Base-by-base conservation (phyloP, 306 rosid genomes). In the Prunus fruticosa region DNA sequence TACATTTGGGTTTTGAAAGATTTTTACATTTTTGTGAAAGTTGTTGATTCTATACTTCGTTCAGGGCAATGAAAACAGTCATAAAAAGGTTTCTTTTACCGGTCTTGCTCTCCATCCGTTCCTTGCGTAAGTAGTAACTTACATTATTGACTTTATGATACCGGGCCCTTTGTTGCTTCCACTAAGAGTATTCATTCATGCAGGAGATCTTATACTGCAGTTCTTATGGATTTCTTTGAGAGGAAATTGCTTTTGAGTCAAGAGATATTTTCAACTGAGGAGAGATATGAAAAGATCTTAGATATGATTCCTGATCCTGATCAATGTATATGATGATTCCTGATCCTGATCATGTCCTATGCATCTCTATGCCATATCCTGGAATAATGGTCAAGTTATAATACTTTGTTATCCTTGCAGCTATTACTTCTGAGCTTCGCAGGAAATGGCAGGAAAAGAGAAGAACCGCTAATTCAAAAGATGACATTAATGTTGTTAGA, bases 61-160 rank as follows among this genome's bases (percentile, higher is more conserved):
- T 72, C 89, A 90, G 98, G 96, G 98, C 78, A 94, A 90, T 76
- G 96, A 91, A 86, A 94, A 90, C 75, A 87, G 89, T 85, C 87
- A 87, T 22, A 94, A 82, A 78, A 94, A 94, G 87, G 90, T 94
- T 80, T 88, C 98, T 72, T 79, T 91, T 68, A 69, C 27, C 28
- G 90, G 95, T 67, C 81, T 23, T 5, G 85, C 78, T 73, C 91
- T 91, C 61, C 98, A 90, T 84, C 97, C 95, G 10, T 94, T 90
- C 83, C 88, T 91, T 68, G 87, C 71, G 97, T 91, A 86, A 84
- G 98, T 87, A 72, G 47, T 80, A n/a, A 12, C 20, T 34, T 79
- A 56, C 34, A 68, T 62, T 45, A 14, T 67, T 68, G 47, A 63
- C 75, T 45, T 82, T 79, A 60, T 52, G 72, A 77, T 56, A 67